Conservation (phyloP, 78 protist genomes). For the Dictyostelium capitatum region DNA sequence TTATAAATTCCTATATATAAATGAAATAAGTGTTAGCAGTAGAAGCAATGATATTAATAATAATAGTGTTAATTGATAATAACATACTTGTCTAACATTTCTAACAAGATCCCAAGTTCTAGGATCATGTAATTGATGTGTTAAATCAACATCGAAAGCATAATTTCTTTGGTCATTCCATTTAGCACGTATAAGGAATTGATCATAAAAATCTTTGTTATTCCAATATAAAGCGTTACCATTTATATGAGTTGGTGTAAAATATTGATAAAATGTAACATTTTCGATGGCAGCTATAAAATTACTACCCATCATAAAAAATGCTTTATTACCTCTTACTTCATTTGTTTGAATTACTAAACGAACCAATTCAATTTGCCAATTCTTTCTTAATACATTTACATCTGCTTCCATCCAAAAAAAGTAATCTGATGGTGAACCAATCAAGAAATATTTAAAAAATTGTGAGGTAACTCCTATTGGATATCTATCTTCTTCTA, state of each 20-base stretch:
- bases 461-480: background rate
- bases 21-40: too few species aligned
- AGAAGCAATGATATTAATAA: too few species aligned
- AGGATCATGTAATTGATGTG: too few species aligned
- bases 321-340: background rate
- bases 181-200: too few species aligned
- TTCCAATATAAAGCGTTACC: background rate
- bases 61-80: too few species aligned
- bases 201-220: too few species aligned
- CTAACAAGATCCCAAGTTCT: too few species aligned
- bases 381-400: background rate
- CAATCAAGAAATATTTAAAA: background rate
- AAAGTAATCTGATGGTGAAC: background rate
- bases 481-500: background rate
- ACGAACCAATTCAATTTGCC: background rate
- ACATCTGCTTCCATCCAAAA: conserved; percentile 1
- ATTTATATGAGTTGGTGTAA: background rate
- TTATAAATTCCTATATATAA: too few species aligned
- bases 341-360: background rate
- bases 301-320: background rate
- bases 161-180: too few species aligned
- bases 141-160: too few species aligned
- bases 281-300: background rate
- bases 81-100: too few species aligned
- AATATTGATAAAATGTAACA: too few species aligned